Conservation (phyloP, 441 rosid species). For the Iberis amara region DNA sequence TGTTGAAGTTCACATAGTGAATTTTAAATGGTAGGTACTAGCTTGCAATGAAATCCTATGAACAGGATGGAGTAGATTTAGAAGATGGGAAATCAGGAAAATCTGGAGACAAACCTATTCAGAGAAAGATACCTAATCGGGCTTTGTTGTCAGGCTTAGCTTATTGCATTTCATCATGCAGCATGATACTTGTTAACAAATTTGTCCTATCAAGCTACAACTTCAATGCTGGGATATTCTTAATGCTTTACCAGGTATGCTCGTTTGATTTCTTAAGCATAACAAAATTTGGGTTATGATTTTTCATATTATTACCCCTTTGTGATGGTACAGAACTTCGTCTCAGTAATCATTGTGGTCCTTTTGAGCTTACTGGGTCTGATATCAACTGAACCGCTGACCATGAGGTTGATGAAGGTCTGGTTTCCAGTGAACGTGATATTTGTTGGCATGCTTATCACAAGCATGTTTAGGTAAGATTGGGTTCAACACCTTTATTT, state of each 20-base stretch:
- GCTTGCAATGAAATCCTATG: slow-evolving; percentile 53
- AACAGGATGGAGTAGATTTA: slow-evolving; percentile 58
- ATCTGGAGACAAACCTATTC: slow-evolving; percentile 47
- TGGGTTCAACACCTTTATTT: background rate
- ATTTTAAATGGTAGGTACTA: too few relatives aligned
- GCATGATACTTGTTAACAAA: slow-evolving; percentile 95
- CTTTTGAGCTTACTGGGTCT: slow-evolving; percentile 59
- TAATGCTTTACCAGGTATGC: slow-evolving; percentile 93
- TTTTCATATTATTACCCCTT: background rate
- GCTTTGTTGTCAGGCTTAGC: slow-evolving; percentile 88
- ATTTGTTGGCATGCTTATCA: slow-evolving; percentile 96
- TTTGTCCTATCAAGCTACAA: slow-evolving; percentile 89
- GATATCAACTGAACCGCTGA: slow-evolving; percentile 79
- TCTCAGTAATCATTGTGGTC: slow-evolving; percentile 78
- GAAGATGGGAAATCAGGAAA: slow-evolving; percentile 77
- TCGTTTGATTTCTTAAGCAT: slow-evolving; percentile 2
- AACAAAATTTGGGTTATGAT: slow-evolving; percentile 1
- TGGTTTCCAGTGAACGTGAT: slow-evolving; percentile 96
- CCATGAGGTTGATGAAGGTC: slow-evolving; percentile 74
- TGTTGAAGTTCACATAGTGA: too few relatives aligned
- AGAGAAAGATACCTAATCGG: slow-evolving; percentile 54
- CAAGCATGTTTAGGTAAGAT: slow-evolving; percentile 97
- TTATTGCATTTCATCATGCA: slow-evolving; percentile 90
- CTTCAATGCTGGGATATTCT: slow-evolving; percentile 90
- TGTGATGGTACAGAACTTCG: slow-evolving; percentile 62